Percentiles rank a stretch among this genome's conserved stretches.
These are phyloP conservation scores for Nakazawaea peltata DNA, from an alignment of 805 yeast species.

Conservation along the genomic window DNA sequence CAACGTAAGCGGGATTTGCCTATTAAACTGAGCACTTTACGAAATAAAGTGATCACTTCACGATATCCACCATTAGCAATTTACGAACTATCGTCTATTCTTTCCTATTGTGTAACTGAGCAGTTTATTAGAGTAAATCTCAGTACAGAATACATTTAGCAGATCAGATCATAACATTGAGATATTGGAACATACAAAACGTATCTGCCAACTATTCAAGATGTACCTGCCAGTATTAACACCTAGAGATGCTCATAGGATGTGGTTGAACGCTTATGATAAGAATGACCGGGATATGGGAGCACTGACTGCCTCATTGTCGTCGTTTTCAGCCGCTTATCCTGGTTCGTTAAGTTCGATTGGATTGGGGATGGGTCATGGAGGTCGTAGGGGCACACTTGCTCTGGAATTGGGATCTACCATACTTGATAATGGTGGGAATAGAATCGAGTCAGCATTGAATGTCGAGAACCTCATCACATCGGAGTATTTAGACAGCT, in stretches of 20 bases:
- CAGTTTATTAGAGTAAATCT: too few species aligned
- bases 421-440: conserved; percentile 19
- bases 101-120: too few species aligned
- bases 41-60: too few species aligned
- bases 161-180: too few species aligned
- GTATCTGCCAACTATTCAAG: too few species aligned
- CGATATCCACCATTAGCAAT: too few species aligned
- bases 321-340: conserved; percentile 43
- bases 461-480: conserved; percentile 16
- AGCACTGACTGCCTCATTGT: conserved; percentile 34
- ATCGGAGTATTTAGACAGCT: conserved; percentile 18
- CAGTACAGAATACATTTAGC: too few species aligned
- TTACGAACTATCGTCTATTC: too few species aligned
- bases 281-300: conserved; percentile 11
- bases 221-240: conserved; percentile 44
- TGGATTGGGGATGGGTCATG: background rate
- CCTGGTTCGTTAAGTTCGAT: conserved; percentile 22
- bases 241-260: conserved; percentile 34
- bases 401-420: conserved; percentile 19
- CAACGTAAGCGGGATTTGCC: too few species aligned
- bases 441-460: conserved; percentile 13
- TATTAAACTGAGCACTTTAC: too few species aligned
- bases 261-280: conserved; percentile 28
- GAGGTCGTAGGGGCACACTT: background rate
- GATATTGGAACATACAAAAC: too few species aligned